A percentile compares a stretch with the other conserved stretches of the same genome.
phyloP scores from a whole-genome alignment of 495 filamentous ascomycete species.

The Xylaria flabelliformis region DNA sequence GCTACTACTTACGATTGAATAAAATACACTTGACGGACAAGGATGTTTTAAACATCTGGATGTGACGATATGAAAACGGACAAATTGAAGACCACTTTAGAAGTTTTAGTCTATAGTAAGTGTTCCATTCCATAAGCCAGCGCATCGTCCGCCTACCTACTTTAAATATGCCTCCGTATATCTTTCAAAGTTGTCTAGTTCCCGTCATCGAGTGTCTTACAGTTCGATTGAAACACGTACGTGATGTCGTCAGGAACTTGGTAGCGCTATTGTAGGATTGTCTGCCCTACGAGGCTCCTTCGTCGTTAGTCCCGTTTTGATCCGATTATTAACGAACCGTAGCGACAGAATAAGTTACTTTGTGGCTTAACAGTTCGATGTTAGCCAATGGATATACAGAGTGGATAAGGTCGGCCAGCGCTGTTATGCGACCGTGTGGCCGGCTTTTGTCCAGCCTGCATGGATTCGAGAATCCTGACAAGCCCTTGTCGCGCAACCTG shows the following conservation, averaged over 20 bases:
- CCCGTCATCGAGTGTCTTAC: not conserved
- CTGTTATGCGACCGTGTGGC: conserved; percentile 19
- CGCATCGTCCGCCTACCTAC: not conserved
- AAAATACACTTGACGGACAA: conserved; percentile 12
- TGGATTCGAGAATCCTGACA: conserved; percentile 14
- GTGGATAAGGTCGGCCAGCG: not conserved
- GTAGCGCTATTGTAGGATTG: not conserved
- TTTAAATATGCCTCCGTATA: not conserved
- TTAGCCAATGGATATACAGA: not conserved
- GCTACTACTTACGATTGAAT: not conserved
- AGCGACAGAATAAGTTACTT: not conserved
- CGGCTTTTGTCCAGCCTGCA: conserved; percentile 2
- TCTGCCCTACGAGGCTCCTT: conserved; percentile 21
- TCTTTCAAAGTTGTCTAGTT: not conserved
- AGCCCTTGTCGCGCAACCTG: conserved; percentile 9
- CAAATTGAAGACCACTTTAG: not conserved
- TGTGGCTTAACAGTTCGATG: conserved; percentile 10
- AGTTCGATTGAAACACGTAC: not conserved
- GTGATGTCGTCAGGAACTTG: not conserved
- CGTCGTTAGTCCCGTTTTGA: not conserved
- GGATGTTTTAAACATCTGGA: not conserved
- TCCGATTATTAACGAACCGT: not conserved
- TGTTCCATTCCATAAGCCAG: not conserved
- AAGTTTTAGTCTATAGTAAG: not conserved
- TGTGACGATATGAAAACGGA: not conserved